phyloP scores from a whole-genome alignment of 2,329 filamentous ascomycete genomes.

The Exophiala dermatitidis region DNA sequence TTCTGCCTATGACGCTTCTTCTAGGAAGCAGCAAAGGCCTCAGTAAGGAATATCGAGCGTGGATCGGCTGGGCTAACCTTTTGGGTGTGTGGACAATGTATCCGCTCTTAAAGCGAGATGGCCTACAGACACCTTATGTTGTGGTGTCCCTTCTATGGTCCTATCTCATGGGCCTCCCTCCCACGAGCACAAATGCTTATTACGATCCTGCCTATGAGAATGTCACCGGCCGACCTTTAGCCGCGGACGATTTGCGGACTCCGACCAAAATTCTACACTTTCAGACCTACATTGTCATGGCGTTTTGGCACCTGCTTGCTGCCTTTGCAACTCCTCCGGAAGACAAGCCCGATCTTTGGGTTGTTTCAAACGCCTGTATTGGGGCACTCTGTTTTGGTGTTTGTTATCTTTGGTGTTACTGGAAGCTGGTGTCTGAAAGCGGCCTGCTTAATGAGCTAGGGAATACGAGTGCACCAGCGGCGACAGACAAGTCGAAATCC shows the following conservation, averaged over 20 bases:
- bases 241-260: conserved; percentile 22
- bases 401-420: conserved; percentile 87
- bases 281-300: conserved; percentile 69
- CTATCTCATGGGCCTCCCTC: conserved; percentile 81
- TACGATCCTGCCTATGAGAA: conserved; percentile 24
- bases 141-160: conserved; percentile 84
- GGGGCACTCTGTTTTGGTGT: conserved; percentile 78
- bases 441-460: conserved; percentile 18
- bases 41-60: conserved; percentile 67
- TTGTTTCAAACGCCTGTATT: conserved; percentile 80
- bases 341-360: conserved; percentile 87
- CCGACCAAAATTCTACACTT: conserved; percentile 63
- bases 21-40: conserved; percentile 72
- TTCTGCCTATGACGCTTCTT: conserved; percentile 87
- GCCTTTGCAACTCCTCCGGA: conserved; percentile 59
- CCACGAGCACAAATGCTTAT: conserved; percentile 40
- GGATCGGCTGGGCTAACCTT: conserved; percentile 94
- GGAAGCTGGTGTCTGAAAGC: conserved; percentile 45
- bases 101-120: conserved; percentile 77
- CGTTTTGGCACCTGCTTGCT: conserved; percentile 72
- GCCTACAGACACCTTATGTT: conserved; percentile 73
- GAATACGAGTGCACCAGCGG: background rate
- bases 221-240: conserved; percentile 20
- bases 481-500: conserved; percentile 2
- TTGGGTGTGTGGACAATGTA: conserved; percentile 91